Conservation (phyloP, 345 rosid genomes). For the Linum trigynum region DNA sequence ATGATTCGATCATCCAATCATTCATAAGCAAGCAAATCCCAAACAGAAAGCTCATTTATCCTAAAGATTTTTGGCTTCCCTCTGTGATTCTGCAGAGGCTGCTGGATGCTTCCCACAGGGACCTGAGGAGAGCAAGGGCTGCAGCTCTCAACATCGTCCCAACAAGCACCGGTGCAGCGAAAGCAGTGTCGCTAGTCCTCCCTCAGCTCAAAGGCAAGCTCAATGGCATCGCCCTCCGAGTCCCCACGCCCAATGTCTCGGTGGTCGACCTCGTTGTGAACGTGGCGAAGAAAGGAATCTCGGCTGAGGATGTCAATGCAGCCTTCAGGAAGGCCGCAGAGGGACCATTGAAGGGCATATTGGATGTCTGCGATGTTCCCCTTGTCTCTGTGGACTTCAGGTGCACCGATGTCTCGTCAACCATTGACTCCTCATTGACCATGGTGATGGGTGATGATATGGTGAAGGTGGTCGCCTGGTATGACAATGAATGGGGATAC, state of each 20-base stretch:
- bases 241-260: slow-evolving; percentile 97
- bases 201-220: slow-evolving; percentile 98
- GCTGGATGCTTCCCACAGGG: slow-evolving; percentile 94
- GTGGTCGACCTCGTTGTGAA: slow-evolving; percentile 90
- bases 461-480: slow-evolving; percentile 98
- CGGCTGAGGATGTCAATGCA: slow-evolving; percentile 83
- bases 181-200: slow-evolving; percentile 88
- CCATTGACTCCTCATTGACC: slow-evolving; percentile 85
- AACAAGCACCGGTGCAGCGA: slow-evolving; percentile 97
- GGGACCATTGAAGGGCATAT: slow-evolving; percentile 75
- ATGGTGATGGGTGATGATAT: slow-evolving; percentile 99
- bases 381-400: slow-evolving; percentile 89
- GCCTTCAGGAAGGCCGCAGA: slow-evolving; percentile 85
- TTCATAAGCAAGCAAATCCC: neutral
- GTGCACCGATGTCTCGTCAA: slow-evolving; percentile 84
- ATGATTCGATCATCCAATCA: neutral
- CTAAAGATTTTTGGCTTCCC: neutral
- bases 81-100: slow-evolving; percentile 52
- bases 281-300: slow-evolving; percentile 70
- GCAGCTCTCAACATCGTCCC: slow-evolving; percentile 96
- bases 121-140: slow-evolving; percentile 95
- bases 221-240: slow-evolving; percentile 92
- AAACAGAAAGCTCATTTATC: neutral
- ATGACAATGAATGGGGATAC: slow-evolving; percentile 99
- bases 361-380: slow-evolving; percentile 80